Conservation (phyloP, 805 yeast genomes). For the Diddensiella santjacobensis region DNA sequence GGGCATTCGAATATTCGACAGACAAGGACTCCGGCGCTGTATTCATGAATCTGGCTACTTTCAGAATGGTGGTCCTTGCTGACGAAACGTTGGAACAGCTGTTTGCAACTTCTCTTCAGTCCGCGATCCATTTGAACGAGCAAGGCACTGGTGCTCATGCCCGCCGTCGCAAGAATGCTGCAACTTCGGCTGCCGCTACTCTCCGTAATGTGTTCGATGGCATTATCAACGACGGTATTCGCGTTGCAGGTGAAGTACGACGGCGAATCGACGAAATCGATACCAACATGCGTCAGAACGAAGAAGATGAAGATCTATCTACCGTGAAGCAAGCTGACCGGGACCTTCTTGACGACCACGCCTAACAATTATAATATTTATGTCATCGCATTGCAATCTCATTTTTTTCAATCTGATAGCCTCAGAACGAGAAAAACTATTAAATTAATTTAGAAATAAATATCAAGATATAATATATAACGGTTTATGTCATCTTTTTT, state of each 20-base stretch:
- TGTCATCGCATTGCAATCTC: neutral
- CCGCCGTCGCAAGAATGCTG: slow-evolving; percentile 31
- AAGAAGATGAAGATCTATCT: slow-evolving; percentile 32
- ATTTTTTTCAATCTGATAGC: neutral
- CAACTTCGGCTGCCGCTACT: slow-evolving; percentile 24
- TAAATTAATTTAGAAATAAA: neutral
- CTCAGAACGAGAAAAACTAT: neutral
- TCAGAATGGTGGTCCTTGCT: slow-evolving; percentile 90
- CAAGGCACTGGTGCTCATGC: slow-evolving; percentile 32
- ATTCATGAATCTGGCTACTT: slow-evolving; percentile 74
- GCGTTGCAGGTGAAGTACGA: slow-evolving; percentile 86
- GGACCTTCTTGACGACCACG: slow-evolving; percentile 30
- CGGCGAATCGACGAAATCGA: slow-evolving; percentile 68
- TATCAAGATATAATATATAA: neutral
- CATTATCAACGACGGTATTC: slow-evolving; percentile 83
- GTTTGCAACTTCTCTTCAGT: slow-evolving; percentile 64
- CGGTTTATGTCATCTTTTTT: no score
- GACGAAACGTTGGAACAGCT: slow-evolving; percentile 89
- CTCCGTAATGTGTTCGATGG: slow-evolving; percentile 88
- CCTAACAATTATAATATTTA: neutral
- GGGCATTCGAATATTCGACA: slow-evolving; percentile 85
- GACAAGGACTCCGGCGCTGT: slow-evolving; percentile 29
- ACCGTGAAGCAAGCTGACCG: slow-evolving; percentile 33
- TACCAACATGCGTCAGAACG: slow-evolving; percentile 24
- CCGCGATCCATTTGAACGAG: slow-evolving; percentile 56